Conservation (phyloP, 805 yeast genomes). For the Nakazawaea siamensis region DNA sequence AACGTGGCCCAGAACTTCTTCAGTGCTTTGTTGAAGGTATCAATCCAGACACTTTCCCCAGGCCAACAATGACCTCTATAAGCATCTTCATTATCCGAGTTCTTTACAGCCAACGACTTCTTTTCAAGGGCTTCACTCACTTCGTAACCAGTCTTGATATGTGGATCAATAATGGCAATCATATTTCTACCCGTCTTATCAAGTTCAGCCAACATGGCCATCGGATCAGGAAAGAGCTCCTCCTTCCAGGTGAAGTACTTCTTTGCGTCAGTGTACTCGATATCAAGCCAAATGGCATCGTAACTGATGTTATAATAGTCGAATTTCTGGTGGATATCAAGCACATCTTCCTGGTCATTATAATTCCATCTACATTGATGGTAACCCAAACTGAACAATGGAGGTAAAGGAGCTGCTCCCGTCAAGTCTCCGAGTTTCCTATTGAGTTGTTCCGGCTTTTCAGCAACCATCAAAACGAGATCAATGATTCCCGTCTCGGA, state of each 20-base stretch:
- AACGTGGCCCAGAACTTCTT: slow-evolving; percentile 51
- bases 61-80: slow-evolving; percentile 97
- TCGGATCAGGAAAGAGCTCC: slow-evolving; percentile 67
- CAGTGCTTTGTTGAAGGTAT: slow-evolving; percentile 62
- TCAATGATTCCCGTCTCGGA: slow-evolving; percentile 87
- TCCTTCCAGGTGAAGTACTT: slow-evolving; percentile 90
- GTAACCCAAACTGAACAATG: slow-evolving; percentile 72
- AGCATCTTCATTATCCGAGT: slow-evolving; percentile 32
- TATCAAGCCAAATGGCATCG: slow-evolving; percentile 91
- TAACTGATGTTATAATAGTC: slow-evolving; percentile 73
- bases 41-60: slow-evolving; percentile 92
- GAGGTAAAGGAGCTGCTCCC: slow-evolving; percentile 71
- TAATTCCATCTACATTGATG: slow-evolving; percentile 99
- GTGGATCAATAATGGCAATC: slow-evolving; percentile 88
- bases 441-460: slow-evolving; percentile 47
- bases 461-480: slow-evolving; percentile 54
- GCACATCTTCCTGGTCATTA: slow-evolving; percentile 78
- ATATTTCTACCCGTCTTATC: slow-evolving; percentile 71
- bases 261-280: slow-evolving; percentile 82
- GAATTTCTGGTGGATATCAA: slow-evolving; percentile 60
- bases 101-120: slow-evolving; percentile 36
- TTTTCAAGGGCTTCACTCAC: slow-evolving; percentile 47
- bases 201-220: slow-evolving; percentile 53
- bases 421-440: slow-evolving; percentile 58
- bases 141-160: slow-evolving; percentile 63